Percentiles rank a stretch among this genome's conserved stretches.
Evolutionary conservation across 2,329 filamentous ascomycete genomes (phyloP).

Genomic region (Sclerotinia minor): DNA sequence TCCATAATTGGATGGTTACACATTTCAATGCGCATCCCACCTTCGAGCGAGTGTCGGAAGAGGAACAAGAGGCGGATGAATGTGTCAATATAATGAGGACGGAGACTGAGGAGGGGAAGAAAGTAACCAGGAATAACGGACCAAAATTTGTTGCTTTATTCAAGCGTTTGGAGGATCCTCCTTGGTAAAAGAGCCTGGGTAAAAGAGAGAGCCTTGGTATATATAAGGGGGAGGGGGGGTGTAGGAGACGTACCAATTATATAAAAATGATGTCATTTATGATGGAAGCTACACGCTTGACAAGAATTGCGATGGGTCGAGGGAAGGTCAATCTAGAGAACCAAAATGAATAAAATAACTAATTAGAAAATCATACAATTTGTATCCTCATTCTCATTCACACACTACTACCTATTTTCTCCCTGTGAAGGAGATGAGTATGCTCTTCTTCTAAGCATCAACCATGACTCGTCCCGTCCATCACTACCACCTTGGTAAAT

Average conservation of each 20-base stretch:
- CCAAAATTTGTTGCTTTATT: constrained; percentile 91
- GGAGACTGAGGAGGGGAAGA: constrained; percentile 97
- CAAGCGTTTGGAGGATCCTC: constrained; percentile 61
- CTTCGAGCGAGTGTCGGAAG: constrained; percentile 72
- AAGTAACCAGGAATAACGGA: constrained; percentile 87
- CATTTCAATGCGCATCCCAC: constrained; percentile 77
- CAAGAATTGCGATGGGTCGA: neutral
- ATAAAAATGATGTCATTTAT: neutral
- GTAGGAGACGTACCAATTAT: neutral
- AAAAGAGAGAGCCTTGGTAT: neutral
- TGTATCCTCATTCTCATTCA: neutral
- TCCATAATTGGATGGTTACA: constrained; percentile 90
- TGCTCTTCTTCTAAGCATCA: neutral
- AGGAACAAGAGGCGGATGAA: constrained; percentile 66
- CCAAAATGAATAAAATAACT: neutral
- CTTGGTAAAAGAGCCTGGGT: constrained; percentile 48
- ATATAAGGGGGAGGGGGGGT: too few relatives aligned
- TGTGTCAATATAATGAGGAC: constrained; percentile 73
- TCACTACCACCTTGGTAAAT: too few relatives aligned
- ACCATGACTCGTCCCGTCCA: constrained; percentile 5
- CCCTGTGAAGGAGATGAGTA: neutral
- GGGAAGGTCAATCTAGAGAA: neutral
- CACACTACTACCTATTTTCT: neutral
- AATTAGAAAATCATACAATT: neutral
- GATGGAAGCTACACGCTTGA: neutral